Evolutionary conservation across 306 rosid genomes (phyloP), one percentile per base, ranked within the genome.

Genomic region (Coriaria nepalensis): DNA sequence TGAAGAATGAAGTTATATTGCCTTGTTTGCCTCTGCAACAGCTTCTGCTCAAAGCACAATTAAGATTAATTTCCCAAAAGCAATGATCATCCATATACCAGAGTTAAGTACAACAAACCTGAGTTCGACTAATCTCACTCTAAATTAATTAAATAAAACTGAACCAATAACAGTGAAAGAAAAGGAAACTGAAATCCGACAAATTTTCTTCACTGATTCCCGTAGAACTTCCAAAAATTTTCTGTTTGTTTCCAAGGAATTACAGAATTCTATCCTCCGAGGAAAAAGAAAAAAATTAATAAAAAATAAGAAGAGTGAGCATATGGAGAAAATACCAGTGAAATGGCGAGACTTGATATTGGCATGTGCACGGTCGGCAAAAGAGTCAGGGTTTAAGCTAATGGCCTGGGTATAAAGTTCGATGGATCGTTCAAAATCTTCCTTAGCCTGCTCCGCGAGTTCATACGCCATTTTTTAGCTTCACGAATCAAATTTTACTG

Each of bases 281-380:
- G 14, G 13, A 47, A 8, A 35, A 9, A 39, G 43, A 40, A 6
- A 5, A n/a, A 15, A 45, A 40, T n/a, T 34, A 10, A 5, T 6
- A 3, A 13, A 34, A 5, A 56, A 9, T 7, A 33, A 6, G 4
- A 5, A 43, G 8, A 15, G 13, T 10, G 7, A 4, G 29, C 29
- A 20, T 20, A 20, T 20, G 2, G 32, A 45, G 4, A 49, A 5
- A 41, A 40, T 43, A 64, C 58, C 63, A 2, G 63, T 43, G 57
- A 49, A 49, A 35, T 56, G 34, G 45, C 33, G 9, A 62, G 55
- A 52, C 32, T 56, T 56, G 43, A 64, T 32, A 56, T 44, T 63
- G 10, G 83, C 69, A 49, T 80, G 83, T 5, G 83, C 76, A n/a
- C 83, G 55, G 7, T 76, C 83, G 13, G 80, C 83, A 40, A 61